Evolutionary conservation across 495 filamentous ascomycete species (phyloP).

Genomic region (Penicillium canariense): DNA sequence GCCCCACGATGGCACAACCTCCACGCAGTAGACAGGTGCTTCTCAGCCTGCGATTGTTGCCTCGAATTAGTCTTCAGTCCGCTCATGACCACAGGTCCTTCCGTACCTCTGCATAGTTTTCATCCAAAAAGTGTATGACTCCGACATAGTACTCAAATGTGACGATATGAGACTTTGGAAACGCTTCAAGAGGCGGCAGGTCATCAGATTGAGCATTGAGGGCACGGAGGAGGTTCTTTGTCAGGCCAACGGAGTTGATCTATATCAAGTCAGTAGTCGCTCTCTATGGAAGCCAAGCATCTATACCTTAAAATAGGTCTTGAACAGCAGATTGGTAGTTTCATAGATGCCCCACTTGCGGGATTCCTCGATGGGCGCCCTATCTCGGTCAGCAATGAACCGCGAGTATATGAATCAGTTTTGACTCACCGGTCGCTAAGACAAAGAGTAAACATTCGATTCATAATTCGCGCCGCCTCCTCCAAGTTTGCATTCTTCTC

Average conservation of each 20-base stretch:
- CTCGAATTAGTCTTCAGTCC: background rate
- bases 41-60: conserved; percentile 63
- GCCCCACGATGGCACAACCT: conserved; percentile 68
- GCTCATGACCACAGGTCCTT: background rate
- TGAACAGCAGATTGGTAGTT: conserved; percentile 89
- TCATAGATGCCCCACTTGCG: conserved; percentile 97
- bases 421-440: conserved; percentile 75
- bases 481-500: conserved; percentile 79
- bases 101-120: conserved; percentile 75
- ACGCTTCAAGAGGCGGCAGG: conserved; percentile 68
- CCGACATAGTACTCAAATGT: conserved; percentile 96
- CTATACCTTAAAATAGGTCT: conserved; percentile 86
- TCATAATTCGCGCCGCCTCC: conserved; percentile 83
- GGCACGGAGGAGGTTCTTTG: conserved; percentile 83
- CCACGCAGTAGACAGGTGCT: conserved; percentile 75
- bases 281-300: background rate
- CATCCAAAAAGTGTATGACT: conserved; percentile 84
- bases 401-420: background rate
- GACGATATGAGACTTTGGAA: conserved; percentile 87
- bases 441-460: conserved; percentile 84
- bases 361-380: conserved; percentile 81
- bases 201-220: conserved; percentile 72
- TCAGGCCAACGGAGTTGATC: conserved; percentile 82
- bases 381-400: conserved; percentile 40
- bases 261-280: conserved; percentile 23